Conservation (phyloP, 1,139 yeast species). For the Kurtzmaniella natalensis region DNA sequence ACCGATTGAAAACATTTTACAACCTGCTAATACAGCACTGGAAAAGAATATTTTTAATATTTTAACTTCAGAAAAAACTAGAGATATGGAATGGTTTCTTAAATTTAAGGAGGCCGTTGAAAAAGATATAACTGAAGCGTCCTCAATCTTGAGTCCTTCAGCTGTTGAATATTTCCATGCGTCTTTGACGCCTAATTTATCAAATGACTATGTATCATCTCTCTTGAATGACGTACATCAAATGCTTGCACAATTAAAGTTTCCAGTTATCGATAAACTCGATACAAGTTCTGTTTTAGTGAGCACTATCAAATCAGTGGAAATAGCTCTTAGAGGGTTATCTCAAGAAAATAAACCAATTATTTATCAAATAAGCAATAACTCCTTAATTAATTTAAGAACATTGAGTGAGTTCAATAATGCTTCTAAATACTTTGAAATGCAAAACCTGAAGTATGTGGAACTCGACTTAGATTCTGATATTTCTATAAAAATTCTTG, state of each 20-base stretch:
- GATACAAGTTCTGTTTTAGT: conserved; percentile 38
- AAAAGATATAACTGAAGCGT: conserved; percentile 19
- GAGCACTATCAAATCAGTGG: conserved; percentile 59
- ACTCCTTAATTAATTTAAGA: conserved; percentile 54
- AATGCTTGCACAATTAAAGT: conserved; percentile 31
- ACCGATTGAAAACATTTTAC: conserved; percentile 20
- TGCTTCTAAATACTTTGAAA: conserved; percentile 29
- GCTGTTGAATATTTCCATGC: conserved; percentile 25
- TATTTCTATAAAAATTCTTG: conserved; percentile 30
- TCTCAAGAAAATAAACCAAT: conserved; percentile 36
- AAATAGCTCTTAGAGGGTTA: conserved; percentile 63
- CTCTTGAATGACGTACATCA: conserved; percentile 35
- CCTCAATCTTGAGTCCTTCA: conserved; percentile 21
- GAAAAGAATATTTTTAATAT: conserved; percentile 11
- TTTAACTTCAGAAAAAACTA: conserved; percentile 13
- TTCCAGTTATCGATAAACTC: conserved; percentile 37
- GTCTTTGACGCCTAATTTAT: conserved; percentile 15
- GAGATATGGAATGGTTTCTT: conserved; percentile 25
- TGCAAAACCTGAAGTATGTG: conserved; percentile 22
- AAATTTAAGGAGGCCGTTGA: conserved; percentile 18
- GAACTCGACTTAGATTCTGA: conserved; percentile 19
- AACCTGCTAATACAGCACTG: conserved; percentile 9
- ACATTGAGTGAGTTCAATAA: conserved; percentile 44
- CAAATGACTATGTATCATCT: conserved; percentile 20
- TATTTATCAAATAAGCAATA: conserved; percentile 56